These are phyloP conservation scores for Aspergillus sp. DNA, from an alignment of 2,329 filamentous ascomycete genomes.

Conservation along the genomic window DNA sequence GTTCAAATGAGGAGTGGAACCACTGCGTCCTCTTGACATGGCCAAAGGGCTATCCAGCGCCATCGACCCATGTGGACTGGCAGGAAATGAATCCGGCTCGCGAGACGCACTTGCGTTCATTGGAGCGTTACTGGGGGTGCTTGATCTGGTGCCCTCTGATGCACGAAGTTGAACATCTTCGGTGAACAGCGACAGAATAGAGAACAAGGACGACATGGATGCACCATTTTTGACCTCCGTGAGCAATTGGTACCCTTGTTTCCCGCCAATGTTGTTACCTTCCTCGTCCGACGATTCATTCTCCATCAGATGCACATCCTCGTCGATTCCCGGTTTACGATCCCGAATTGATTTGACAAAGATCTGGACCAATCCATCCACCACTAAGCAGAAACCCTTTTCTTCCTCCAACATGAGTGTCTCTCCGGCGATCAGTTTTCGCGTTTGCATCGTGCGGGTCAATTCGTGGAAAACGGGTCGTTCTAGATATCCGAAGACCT, in stretches of 20 bases:
- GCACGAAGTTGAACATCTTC: slow-evolving; percentile 80
- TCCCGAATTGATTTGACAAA: slow-evolving; percentile 82
- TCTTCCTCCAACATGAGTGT: slow-evolving; percentile 94
- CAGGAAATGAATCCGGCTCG: slow-evolving; percentile 33
- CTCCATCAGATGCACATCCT: slow-evolving; percentile 32
- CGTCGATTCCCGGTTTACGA: slow-evolving; percentile 29
- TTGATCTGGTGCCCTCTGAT: slow-evolving; percentile 48
- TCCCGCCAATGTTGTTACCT: slow-evolving; percentile 53
- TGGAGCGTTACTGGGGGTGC: slow-evolving; percentile 25
- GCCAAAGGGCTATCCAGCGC: slow-evolving; percentile 20
- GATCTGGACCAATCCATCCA: slow-evolving; percentile 92
- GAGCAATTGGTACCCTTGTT: slow-evolving; percentile 86
- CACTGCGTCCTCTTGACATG: slow-evolving; percentile 13
- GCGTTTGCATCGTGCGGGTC: slow-evolving; percentile 95
- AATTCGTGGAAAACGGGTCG: slow-evolving; percentile 96
- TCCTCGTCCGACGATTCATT: slow-evolving; percentile 61
- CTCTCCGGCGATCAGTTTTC: slow-evolving; percentile 91
- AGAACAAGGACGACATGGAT: slow-evolving; percentile 97
- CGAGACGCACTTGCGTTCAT: slow-evolving; percentile 19
- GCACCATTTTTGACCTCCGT: slow-evolving; percentile 97
- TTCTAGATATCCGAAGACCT: slow-evolving; percentile 96
- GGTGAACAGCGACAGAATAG: slow-evolving; percentile 92
- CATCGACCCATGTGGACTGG: slow-evolving; percentile 29
- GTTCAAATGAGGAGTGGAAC: slow-evolving; percentile 14
- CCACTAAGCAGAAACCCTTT: slow-evolving; percentile 94